Conservation (phyloP, 1,284 basidiomycete species). For the Sparassis latifolia region DNA sequence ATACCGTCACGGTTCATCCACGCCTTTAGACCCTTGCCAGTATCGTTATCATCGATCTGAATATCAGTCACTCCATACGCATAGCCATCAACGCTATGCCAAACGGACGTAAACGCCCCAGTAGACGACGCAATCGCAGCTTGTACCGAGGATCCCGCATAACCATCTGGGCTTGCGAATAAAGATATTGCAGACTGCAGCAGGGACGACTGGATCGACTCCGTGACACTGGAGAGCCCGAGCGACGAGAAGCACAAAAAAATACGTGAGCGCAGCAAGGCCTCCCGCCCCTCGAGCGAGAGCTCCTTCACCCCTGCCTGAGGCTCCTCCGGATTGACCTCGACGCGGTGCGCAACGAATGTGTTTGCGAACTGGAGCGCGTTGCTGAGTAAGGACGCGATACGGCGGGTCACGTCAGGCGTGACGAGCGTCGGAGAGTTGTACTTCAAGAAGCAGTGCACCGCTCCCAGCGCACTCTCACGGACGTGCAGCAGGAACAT, state of each 20-base stretch:
- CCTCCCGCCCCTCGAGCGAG: constrained; percentile 74
- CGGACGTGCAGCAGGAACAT: constrained; percentile 87
- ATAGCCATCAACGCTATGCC: constrained; percentile 86
- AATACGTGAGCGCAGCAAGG: constrained; percentile 77
- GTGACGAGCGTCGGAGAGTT: constrained; percentile 76
- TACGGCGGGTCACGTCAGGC: constrained; percentile 84
- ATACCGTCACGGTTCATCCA: constrained; percentile 73
- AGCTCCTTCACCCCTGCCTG: constrained; percentile 40
- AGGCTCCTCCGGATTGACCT: constrained; percentile 39
- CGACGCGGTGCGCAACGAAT: constrained; percentile 44
- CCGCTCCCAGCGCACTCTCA: constrained; percentile 85
- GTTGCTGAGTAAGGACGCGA: constrained; percentile 84
- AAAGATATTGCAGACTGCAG: constrained; percentile 82
- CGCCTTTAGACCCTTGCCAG: constrained; percentile 34
- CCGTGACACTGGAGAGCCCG: constrained; percentile 74
- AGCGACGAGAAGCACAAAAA: constrained; percentile 87
- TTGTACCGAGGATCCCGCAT: constrained; percentile 80
- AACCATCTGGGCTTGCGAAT: constrained; percentile 82
- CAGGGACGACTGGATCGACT: constrained; percentile 74
- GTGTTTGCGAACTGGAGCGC: constrained; percentile 84
- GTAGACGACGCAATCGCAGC: constrained; percentile 88
- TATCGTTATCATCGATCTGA: constrained; percentile 40
- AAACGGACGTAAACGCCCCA: constrained; percentile 80
- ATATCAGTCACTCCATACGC: constrained; percentile 88
- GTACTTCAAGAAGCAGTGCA: constrained; percentile 83